These are phyloP conservation scores for Phyllosticta citriasiana DNA, from an alignment of 2,329 filamentous ascomycete genomes.

Conservation along the genomic window DNA sequence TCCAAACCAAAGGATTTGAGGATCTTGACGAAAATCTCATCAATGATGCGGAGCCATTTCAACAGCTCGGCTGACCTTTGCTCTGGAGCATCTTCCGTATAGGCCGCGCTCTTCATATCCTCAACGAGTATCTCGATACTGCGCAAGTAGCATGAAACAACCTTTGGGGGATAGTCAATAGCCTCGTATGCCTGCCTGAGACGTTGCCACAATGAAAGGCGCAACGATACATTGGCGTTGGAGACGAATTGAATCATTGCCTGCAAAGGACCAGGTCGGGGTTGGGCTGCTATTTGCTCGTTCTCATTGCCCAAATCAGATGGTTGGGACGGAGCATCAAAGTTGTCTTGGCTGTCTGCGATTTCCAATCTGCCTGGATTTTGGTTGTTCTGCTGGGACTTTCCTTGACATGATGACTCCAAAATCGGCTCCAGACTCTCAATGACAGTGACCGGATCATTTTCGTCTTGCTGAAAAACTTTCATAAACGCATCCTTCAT, in stretches of 20 bases:
- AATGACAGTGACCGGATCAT: constrained; percentile 75
- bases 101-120: constrained; percentile 54
- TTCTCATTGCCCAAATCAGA: constrained; percentile 1
- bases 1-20: constrained; percentile 57
- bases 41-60: constrained; percentile 66
- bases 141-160: constrained; percentile 76
- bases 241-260: constrained; percentile 82
- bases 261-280: constrained; percentile 36
- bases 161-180: constrained; percentile 78
- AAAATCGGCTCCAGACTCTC: constrained; percentile 88
- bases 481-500: constrained; percentile 95
- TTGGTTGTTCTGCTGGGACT: neutral
- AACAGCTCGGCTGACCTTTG: constrained; percentile 63
- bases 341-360: constrained; percentile 9
- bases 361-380: constrained; percentile 3
- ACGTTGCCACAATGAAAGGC: constrained; percentile 80
- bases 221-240: constrained; percentile 69
- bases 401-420: constrained; percentile 49
- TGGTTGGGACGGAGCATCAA: neutral
- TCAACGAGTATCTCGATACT: constrained; percentile 74
- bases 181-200: constrained; percentile 80
- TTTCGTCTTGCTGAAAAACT: constrained; percentile 73
- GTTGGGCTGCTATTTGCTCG: constrained; percentile 1
- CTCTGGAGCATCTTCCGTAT: constrained; percentile 45
- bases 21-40: constrained; percentile 63